Evolutionary conservation across 805 yeast species (phyloP).

Genomic region (Hanseniaspora valbyensis): DNA sequence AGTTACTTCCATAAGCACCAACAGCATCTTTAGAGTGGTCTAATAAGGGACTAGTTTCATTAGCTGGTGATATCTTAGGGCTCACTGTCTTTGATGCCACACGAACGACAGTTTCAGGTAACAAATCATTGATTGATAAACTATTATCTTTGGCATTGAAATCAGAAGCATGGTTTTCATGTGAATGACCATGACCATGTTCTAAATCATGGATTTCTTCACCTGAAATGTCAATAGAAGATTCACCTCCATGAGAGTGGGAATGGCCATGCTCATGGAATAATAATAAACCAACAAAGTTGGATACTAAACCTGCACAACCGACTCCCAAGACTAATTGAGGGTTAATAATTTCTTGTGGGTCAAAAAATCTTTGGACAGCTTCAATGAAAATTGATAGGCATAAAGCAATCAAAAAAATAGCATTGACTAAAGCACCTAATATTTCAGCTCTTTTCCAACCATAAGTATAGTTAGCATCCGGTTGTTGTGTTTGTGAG

Average conservation of each 20-base stretch:
- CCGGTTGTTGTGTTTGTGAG: slow-evolving; percentile 69
- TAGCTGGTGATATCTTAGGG: slow-evolving; percentile 17
- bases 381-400: slow-evolving; percentile 89
- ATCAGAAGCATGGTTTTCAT: slow-evolving; percentile 17
- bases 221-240: slow-evolving; percentile 12
- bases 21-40: slow-evolving; percentile 2
- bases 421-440: slow-evolving; percentile 91
- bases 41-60: slow-evolving; percentile 33
- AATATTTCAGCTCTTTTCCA: slow-evolving; percentile 96
- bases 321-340: slow-evolving; percentile 74
- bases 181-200: slow-evolving; percentile 22
- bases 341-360: slow-evolving; percentile 74
- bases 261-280: slow-evolving; percentile 79
- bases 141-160: not conserved
- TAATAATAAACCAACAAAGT: slow-evolving; percentile 68
- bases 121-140: slow-evolving; percentile 23
- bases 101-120: slow-evolving; percentile 40
- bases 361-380: slow-evolving; percentile 72
- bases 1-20: slow-evolving; percentile 16
- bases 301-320: slow-evolving; percentile 67
- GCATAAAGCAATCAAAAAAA: slow-evolving; percentile 82
- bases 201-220: slow-evolving; percentile 20
- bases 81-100: slow-evolving; percentile 16
- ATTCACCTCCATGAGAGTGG: slow-evolving; percentile 30
- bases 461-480: slow-evolving; percentile 86